phyloP scores from a whole-genome alignment of 1,284 basidiomycete genomes.

The Gastroboletus turbinatus region DNA sequence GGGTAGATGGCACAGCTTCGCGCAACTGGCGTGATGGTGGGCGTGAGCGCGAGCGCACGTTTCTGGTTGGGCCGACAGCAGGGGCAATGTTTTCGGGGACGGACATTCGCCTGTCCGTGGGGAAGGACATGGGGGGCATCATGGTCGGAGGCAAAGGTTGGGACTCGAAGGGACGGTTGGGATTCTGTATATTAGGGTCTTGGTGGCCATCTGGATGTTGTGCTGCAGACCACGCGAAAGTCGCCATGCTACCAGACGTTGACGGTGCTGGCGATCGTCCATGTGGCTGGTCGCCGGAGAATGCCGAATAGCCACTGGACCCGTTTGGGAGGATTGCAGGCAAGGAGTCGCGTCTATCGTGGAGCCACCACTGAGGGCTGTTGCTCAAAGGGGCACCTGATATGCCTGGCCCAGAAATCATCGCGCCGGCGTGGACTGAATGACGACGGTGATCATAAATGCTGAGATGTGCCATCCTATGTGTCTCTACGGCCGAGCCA shows the following conservation, averaged over 20 bases:
- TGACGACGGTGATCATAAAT: slow-evolving; percentile 70
- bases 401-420: slow-evolving; percentile 33
- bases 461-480: slow-evolving; percentile 66
- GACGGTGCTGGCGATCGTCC: slow-evolving; percentile 56
- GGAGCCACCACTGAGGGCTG: slow-evolving; percentile 50
- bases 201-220: slow-evolving; percentile 45
- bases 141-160: slow-evolving; percentile 41
- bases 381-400: slow-evolving; percentile 17
- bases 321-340: slow-evolving; percentile 66
- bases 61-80: slow-evolving; percentile 48
- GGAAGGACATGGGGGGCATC: slow-evolving; percentile 58
- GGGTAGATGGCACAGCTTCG: slow-evolving; percentile 40
- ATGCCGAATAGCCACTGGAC: slow-evolving; percentile 56
- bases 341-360: slow-evolving; percentile 70
- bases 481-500: slow-evolving; percentile 74
- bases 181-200: slow-evolving; percentile 42
- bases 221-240: slow-evolving; percentile 69
- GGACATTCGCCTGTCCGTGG: slow-evolving; percentile 71
- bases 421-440: slow-evolving; percentile 63
- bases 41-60: slow-evolving; percentile 64
- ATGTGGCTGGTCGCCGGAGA: slow-evolving; percentile 65
- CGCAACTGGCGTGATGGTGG: slow-evolving; percentile 65
- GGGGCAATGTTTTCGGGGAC: slow-evolving; percentile 56
- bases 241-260: slow-evolving; percentile 58
- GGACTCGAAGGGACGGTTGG: slow-evolving; percentile 37